phyloP scores from a whole-genome alignment of 148 eudicot genomes.

The Talinum fruticosum region DNA sequence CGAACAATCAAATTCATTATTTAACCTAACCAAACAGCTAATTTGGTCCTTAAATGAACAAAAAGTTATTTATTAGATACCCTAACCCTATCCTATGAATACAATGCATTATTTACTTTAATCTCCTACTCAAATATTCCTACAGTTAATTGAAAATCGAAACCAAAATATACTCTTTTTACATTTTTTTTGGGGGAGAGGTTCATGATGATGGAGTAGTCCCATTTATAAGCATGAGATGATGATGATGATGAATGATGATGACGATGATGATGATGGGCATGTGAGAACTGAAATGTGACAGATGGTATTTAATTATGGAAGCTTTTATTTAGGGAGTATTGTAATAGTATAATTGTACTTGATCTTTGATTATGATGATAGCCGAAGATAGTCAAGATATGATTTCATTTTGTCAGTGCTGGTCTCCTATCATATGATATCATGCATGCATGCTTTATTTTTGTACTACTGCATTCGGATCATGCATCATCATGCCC shows the following conservation, averaged over 20 bases:
- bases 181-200: background rate
- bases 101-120: too few species aligned
- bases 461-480: too few species aligned
- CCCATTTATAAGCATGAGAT: too few species aligned
- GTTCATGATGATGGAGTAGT: background rate
- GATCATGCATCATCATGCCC: background rate
- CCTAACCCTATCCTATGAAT: too few species aligned
- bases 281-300: conserved; percentile 8
- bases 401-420: conserved; percentile 2
- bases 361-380: background rate
- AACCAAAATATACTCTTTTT: too few species aligned
- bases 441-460: background rate
- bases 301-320: background rate
- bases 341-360: background rate
- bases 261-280: background rate
- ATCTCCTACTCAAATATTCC: too few species aligned
- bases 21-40: too few species aligned
- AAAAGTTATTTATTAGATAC: too few species aligned
- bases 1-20: too few species aligned
- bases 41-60: too few species aligned
- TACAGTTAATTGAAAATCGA: too few species aligned
- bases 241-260: background rate
- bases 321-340: background rate
- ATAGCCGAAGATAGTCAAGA: background rate
- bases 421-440: background rate